Conservation (phyloP, 148 eudicot genomes). For the Chenopodium suecicum region DNA sequence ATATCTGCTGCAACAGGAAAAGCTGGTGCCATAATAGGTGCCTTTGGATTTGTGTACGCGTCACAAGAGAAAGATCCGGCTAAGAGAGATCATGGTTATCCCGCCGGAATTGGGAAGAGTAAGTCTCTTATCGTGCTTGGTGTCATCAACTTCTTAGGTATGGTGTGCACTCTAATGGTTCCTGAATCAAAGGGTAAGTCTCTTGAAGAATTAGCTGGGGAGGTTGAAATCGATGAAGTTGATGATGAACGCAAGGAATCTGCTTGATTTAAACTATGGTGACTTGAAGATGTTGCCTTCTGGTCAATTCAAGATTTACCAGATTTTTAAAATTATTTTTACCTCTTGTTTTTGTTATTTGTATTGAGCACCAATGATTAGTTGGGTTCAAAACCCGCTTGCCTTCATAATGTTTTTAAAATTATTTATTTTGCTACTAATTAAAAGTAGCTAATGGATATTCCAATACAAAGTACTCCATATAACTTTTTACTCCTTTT, state of each 20-base stretch:
- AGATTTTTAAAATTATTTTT: too few relatives aligned
- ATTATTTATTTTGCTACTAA: neutral
- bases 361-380: neutral
- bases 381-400: neutral
- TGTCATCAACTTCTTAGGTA: conserved; percentile 45
- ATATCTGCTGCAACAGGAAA: conserved; percentile 78
- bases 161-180: conserved; percentile 62
- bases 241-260: conserved; percentile 8
- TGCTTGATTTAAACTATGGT: too few relatives aligned
- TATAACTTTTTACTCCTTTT: too few relatives aligned
- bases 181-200: conserved; percentile 78
- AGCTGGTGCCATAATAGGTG: conserved; percentile 76
- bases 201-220: conserved; percentile 62
- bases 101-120: conserved; percentile 59
- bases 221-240: conserved; percentile 29
- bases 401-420: neutral
- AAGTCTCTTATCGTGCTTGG: conserved; percentile 60
- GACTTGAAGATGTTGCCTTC: too few relatives aligned
- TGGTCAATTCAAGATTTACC: too few relatives aligned
- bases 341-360: neutral
- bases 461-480: too few relatives aligned
- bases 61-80: conserved; percentile 39
- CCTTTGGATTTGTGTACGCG: conserved; percentile 66
- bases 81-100: conserved; percentile 53
- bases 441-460: neutral